A percentile compares a stretch with the other conserved stretches of the same genome.
Conservation (phyloP, 2,329 filamentous ascomycete genomes). For the Colletotrichum liaoningense region DNA sequence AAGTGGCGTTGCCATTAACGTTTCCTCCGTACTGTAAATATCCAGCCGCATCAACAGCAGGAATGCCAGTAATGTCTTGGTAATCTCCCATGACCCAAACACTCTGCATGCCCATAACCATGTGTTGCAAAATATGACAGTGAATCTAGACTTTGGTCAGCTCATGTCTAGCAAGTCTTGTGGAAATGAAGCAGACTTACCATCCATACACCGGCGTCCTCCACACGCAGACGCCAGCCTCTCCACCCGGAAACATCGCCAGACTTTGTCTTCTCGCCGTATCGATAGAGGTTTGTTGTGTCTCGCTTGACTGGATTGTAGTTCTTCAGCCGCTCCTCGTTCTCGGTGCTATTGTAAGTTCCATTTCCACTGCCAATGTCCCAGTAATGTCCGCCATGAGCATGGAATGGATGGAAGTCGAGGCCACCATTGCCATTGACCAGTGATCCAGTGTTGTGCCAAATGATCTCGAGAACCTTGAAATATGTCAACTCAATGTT, state of each 20-base stretch:
- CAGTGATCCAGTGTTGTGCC: constrained; percentile 29
- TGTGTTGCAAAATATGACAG: constrained; percentile 69
- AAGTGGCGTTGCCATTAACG: constrained; percentile 54
- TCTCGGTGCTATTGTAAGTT: constrained; percentile 60
- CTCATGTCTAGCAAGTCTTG: not conserved
- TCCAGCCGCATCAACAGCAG: constrained; percentile 48
- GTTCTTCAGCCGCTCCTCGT: constrained; percentile 51
- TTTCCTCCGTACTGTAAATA: constrained; percentile 58
- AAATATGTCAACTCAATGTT: not conserved
- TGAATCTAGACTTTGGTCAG: constrained; percentile 52
- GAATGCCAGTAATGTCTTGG: constrained; percentile 37
- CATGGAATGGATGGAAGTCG: constrained; percentile 65
- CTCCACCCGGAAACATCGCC: constrained; percentile 66
- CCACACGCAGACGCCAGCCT: constrained; percentile 65
- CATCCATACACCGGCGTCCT: constrained; percentile 70
- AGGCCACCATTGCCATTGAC: constrained; percentile 50
- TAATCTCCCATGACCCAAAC: constrained; percentile 43
- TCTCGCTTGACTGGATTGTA: constrained; percentile 54
- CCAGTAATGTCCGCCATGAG: constrained; percentile 65
- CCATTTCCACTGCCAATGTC: constrained; percentile 66
- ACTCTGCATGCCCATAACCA: constrained; percentile 62
- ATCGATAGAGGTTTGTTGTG: constrained; percentile 68
- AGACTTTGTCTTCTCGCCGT: constrained; percentile 52
- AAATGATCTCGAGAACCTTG: constrained; percentile 28
- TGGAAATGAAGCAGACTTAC: not conserved